A percentile compares a stretch with the other conserved stretches of the same genome.
Evolutionary conservation across 306 rosid genomes (phyloP).

Genomic region (Gastrolobium bilobum): DNA sequence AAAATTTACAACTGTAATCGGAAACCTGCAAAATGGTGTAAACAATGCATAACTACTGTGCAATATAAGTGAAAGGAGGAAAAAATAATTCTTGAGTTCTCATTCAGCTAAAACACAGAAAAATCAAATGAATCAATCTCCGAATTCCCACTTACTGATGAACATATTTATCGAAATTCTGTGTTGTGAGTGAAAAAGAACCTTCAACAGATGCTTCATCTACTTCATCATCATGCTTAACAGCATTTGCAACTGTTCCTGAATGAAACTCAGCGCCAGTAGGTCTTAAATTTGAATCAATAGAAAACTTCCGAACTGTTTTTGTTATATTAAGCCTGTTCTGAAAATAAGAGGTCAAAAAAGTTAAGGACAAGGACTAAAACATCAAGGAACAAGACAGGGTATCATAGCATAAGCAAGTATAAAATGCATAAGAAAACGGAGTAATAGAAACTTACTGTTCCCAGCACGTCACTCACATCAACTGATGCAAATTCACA

Average conservation of each 20-base stretch:
- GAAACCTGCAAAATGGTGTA: constrained; percentile 64
- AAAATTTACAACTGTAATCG: constrained; percentile 86
- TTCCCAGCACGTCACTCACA: constrained; percentile 91
- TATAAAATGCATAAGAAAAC: constrained; percentile 40
- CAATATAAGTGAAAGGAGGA: constrained; percentile 6
- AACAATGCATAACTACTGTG: constrained; percentile 5
- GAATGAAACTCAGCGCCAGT: constrained; percentile 91
- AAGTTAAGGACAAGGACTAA: constrained; percentile 48
- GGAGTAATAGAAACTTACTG: constrained; percentile 80
- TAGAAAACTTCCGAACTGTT: constrained; percentile 86
- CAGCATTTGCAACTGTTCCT: constrained; percentile 63
- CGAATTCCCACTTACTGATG: constrained; percentile 73
- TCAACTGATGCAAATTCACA: constrained; percentile 98
- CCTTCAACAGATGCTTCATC: constrained; percentile 79
- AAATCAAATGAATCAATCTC: constrained; percentile 44
- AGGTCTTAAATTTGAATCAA: constrained; percentile 77
- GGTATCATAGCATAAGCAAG: constrained; percentile 37
- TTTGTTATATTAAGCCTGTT: constrained; percentile 95
- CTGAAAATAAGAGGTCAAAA: constrained; percentile 66
- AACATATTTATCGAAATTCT: constrained; percentile 73
- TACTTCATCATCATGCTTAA: constrained; percentile 90
- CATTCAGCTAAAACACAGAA: constrained; percentile 29
- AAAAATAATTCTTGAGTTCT: constrained; percentile 7
- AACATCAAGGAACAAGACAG: constrained; percentile 33
- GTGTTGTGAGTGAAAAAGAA: constrained; percentile 59